Evolutionary conservation across 2,329 filamentous ascomycete species (phyloP).

Genomic region (Fusarium sp.): DNA sequence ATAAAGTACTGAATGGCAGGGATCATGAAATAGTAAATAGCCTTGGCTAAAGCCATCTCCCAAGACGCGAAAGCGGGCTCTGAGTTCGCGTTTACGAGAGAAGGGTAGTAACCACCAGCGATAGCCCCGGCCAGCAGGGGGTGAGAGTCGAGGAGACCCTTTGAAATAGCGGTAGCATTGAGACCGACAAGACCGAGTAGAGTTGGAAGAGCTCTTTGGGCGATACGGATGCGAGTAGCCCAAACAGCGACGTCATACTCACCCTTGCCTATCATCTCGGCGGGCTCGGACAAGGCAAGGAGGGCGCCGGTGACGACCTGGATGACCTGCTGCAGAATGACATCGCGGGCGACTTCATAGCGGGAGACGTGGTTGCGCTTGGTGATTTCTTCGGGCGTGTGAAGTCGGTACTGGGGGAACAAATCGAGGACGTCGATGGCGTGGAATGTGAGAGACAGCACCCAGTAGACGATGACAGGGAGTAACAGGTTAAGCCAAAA

Average conservation of each 20-base stretch:
- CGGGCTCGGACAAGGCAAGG: conserved; percentile 77
- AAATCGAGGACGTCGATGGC: conserved; percentile 85
- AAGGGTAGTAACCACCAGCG: conserved; percentile 84
- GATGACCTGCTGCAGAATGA: conserved; percentile 90
- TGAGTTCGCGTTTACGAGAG: conserved; percentile 69
- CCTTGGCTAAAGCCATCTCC: conserved; percentile 80
- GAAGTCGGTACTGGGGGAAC: conserved; percentile 90
- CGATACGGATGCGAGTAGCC: conserved; percentile 83
- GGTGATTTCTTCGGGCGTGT: conserved; percentile 91
- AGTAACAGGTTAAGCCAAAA: conserved; percentile 79
- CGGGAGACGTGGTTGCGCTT: conserved; percentile 88
- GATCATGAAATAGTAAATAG: conserved; percentile 82
- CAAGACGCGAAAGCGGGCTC: conserved; percentile 83
- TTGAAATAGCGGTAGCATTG: conserved; percentile 79
- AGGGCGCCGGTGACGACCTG: conserved; percentile 79
- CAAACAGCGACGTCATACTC: conserved; percentile 90
- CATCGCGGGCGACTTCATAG: conserved; percentile 88
- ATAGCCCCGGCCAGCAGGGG: conserved; percentile 80
- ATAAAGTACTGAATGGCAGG: conserved; percentile 81
- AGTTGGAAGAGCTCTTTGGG: conserved; percentile 80
- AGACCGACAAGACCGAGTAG: conserved; percentile 78
- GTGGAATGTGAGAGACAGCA: conserved; percentile 86
- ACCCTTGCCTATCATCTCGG: conserved; percentile 79
- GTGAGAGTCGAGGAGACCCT: conserved; percentile 76
- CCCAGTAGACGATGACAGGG: conserved; percentile 90